Conservation (phyloP, 352 stramenopile genomes). For the Phytophthora cryptogea region DNA sequence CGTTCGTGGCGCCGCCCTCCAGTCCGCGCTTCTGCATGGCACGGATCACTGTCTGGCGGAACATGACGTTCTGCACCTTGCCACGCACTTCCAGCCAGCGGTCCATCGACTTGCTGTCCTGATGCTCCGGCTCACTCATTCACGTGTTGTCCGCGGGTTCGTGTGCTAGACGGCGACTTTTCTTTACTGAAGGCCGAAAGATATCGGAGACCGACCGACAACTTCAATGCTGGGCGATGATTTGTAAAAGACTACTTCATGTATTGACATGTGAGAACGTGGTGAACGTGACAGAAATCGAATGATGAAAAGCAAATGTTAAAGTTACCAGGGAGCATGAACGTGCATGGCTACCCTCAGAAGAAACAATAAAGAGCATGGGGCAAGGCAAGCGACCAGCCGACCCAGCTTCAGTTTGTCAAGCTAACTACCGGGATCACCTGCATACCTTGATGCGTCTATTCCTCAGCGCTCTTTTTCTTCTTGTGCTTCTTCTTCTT, state of each 20-base stretch:
- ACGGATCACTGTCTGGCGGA: slow-evolving; percentile 79
- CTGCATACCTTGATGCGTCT: slow-evolving; percentile 34
- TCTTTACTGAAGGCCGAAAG: slow-evolving; percentile 14
- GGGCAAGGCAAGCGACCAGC: slow-evolving; percentile 21
- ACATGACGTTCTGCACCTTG: slow-evolving; percentile 86
- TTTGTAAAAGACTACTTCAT: no score
- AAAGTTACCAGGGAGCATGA: slow-evolving; percentile 33
- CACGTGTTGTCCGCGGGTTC: background rate
- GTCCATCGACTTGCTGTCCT: slow-evolving; percentile 24
- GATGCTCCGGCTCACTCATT: slow-evolving; percentile 10
- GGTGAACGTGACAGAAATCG: background rate
- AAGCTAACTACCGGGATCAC: slow-evolving; percentile 28
- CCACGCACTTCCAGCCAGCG: slow-evolving; percentile 68
- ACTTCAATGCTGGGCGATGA: slow-evolving; percentile 1
- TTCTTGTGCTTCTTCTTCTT: slow-evolving; percentile 53
- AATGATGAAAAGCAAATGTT: slow-evolving; percentile 35
- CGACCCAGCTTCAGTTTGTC: slow-evolving; percentile 28
- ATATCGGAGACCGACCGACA: slow-evolving; percentile 2
- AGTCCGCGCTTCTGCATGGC: slow-evolving; percentile 74
- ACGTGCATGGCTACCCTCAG: slow-evolving; percentile 4
- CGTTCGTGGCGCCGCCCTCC: slow-evolving; percentile 68
- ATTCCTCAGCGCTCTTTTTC: slow-evolving; percentile 54
- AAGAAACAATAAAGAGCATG: slow-evolving; percentile 34
- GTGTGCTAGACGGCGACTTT: slow-evolving; percentile 6
- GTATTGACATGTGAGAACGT: no score